phyloP scores from a whole-genome alignment of 2,329 filamentous ascomycete genomes.

The Alternaria arborescens region DNA sequence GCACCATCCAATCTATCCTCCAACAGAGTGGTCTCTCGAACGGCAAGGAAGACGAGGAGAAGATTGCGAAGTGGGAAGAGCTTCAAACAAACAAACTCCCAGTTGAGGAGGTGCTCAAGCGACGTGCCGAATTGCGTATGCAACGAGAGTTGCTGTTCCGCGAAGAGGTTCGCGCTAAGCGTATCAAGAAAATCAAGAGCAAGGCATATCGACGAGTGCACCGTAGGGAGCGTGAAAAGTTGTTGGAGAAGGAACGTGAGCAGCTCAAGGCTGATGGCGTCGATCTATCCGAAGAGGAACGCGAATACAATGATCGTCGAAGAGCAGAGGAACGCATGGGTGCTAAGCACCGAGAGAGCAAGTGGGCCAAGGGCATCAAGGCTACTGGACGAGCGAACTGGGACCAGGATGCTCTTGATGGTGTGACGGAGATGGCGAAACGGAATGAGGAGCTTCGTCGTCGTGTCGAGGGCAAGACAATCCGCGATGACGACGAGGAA shows the following conservation, averaged over 20 bases:
- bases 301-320: constrained; percentile 73
- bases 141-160: constrained; percentile 86
- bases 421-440: constrained; percentile 81
- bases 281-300: constrained; percentile 69
- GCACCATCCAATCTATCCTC: constrained; percentile 86
- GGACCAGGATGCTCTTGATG: constrained; percentile 85
- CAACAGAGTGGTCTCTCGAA: constrained; percentile 82
- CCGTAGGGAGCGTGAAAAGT: constrained; percentile 75
- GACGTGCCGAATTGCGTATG: constrained; percentile 77
- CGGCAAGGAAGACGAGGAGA: constrained; percentile 67
- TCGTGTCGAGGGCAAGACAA: constrained; percentile 76
- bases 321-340: constrained; percentile 87
- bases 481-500: constrained; percentile 59
- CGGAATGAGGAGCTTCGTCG: constrained; percentile 82
- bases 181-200: constrained; percentile 99
- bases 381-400: constrained; percentile 81
- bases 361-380: constrained; percentile 88
- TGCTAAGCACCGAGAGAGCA: constrained; percentile 84
- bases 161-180: constrained; percentile 86
- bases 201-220: constrained; percentile 94
- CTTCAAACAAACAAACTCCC: constrained; percentile 76
- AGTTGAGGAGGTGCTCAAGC: constrained; percentile 74
- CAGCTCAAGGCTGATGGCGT: constrained; percentile 67
- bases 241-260: constrained; percentile 65
- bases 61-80: constrained; percentile 74